Percentiles rank a stretch among this genome's conserved stretches.
These are phyloP conservation scores for Starmera dryadoides DNA, from an alignment of 805 yeast genomes.

Conservation along the genomic window DNA sequence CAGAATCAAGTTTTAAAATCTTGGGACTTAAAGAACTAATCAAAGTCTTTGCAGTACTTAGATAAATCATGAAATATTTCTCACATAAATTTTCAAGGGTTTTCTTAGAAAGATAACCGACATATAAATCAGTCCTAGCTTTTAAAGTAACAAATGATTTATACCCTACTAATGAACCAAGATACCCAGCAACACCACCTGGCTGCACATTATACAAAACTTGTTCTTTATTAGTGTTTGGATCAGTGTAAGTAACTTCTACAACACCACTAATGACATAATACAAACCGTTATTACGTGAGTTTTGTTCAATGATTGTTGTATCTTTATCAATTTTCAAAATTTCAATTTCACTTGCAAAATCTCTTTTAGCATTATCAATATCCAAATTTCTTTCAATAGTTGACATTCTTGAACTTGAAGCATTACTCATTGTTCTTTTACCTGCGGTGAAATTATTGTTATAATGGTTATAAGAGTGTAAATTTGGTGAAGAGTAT, in stretches of 20 bases:
- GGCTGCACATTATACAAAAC: slow-evolving; percentile 51
- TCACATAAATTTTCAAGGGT: slow-evolving; percentile 64
- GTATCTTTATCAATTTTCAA: slow-evolving; percentile 45
- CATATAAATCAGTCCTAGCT: slow-evolving; percentile 55
- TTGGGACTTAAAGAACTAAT: slow-evolving; percentile 60
- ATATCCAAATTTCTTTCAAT: slow-evolving; percentile 29
- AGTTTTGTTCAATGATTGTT: slow-evolving; percentile 54
- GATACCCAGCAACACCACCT: slow-evolving; percentile 85
- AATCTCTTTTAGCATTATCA: slow-evolving; percentile 45
- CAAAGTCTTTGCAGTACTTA: slow-evolving; percentile 70
- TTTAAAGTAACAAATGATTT: slow-evolving; percentile 67
- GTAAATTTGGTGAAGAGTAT: slow-evolving; percentile 8
- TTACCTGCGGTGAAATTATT: neutral
- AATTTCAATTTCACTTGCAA: slow-evolving; percentile 55
- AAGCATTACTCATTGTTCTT: slow-evolving; percentile 9
- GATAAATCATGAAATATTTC: slow-evolving; percentile 63
- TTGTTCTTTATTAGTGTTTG: slow-evolving; percentile 24
- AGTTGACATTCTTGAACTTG: slow-evolving; percentile 19
- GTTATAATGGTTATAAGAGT: slow-evolving; percentile 5
- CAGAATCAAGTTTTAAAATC: slow-evolving; percentile 74
- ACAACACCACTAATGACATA: slow-evolving; percentile 76
- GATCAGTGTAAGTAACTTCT: slow-evolving; percentile 50
- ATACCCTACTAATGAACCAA: slow-evolving; percentile 74
- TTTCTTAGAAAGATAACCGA: slow-evolving; percentile 62
- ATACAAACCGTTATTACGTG: slow-evolving; percentile 65